phyloP scores from a whole-genome alignment of 176 grass and related monocot genomes.

The Puya raimondii region DNA sequence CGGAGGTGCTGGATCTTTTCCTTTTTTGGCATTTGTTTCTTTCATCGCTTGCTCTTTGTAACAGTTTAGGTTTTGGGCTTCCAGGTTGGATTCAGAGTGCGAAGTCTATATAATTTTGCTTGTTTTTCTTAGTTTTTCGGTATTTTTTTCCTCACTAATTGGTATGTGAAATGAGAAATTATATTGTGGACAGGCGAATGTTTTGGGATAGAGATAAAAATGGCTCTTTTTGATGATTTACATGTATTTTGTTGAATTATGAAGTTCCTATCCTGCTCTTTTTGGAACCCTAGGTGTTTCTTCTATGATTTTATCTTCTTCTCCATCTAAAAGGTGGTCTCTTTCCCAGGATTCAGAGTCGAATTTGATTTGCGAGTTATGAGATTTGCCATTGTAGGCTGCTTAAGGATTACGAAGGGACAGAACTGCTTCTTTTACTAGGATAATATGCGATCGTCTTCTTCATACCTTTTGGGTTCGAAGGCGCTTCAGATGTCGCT shows the following conservation, averaged over 20 bases:
- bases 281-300: not conserved
- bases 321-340: not conserved
- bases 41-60: not conserved
- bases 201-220: too few species aligned
- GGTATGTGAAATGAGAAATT: too few species aligned
- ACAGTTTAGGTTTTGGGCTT: not conserved
- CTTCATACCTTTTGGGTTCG: not conserved
- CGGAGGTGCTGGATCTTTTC: too few species aligned
- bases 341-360: not conserved
- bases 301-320: not conserved
- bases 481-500: not conserved
- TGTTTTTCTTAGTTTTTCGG: not conserved
- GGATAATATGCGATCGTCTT: not conserved
- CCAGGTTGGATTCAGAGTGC: not conserved
- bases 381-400: not conserved
- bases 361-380: not conserved
- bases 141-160: too few species aligned
- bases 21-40: not conserved
- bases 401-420: not conserved
- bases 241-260: too few species aligned
- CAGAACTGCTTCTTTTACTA: not conserved
- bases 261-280: too few species aligned
- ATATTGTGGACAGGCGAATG: too few species aligned
- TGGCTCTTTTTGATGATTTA: too few species aligned
- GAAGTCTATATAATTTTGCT: not conserved